Base-by-base conservation (phyloP, 192 early-diverging fungal species). In the Entomortierella beljakovae region DNA sequence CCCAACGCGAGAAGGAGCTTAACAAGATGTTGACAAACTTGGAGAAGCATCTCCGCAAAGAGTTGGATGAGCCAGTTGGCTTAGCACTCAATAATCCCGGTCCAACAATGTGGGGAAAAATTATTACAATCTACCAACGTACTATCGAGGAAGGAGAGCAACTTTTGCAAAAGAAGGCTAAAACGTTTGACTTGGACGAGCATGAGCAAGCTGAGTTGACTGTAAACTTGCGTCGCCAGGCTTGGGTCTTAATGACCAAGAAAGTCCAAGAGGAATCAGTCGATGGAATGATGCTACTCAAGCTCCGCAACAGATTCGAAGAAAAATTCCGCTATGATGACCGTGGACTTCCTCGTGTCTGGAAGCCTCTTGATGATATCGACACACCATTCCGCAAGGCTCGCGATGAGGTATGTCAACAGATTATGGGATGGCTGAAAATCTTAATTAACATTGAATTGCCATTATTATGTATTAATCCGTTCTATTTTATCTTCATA, bases 341-440 rank as follows among this genome's bases (percentile, higher is more conserved):
- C 3, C 77, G 89, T 38, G 98, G 97, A 25, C 75, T 99, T 28
- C 98, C 98, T 22, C 87, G 95, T 43, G 92, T 99, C 33, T 99
- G 98, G 98, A 92, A 89, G 59, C 94, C 96, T 4, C 89, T 90
- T 28, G 98, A 99, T 82, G 96, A 97, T 80, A 97, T 99, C 60
- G 97, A 99, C 76, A 83, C 86, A 23, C 87, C 88, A 61, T 99
- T 95, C 84, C 86, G 88, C 37, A 72, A 71, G 34, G 93, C 97
- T 4, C 87, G 92, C 67, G 87, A 90, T 16, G 88, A 89, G 11
- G 85, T 84, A 80, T 33, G 46, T 20, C 32, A 1, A 10, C 10
- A 10, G 55, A n/a, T n/a, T n/a, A n/a, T n/a, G n/a, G n/a, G n/a
- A n/a, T n/a, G n/a, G n/a, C n/a, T n/a, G n/a, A n/a, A n/a, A n/a